These are phyloP conservation scores for Primulina huaijiensis DNA, from an alignment of 257 asterid genomes.

Conservation along the genomic window DNA sequence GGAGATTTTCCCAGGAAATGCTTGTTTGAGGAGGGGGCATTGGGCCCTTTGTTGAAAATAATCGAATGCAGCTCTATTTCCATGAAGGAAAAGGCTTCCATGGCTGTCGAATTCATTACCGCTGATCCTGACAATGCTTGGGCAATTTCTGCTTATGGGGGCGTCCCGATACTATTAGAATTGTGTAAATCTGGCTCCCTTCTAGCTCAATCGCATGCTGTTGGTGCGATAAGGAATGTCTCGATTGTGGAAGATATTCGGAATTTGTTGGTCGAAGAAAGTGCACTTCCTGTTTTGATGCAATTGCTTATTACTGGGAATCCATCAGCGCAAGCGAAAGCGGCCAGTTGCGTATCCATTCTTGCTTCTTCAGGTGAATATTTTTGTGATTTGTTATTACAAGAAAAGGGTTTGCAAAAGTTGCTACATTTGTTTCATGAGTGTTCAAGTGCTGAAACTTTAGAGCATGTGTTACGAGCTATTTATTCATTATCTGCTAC, in stretches of 20 bases:
- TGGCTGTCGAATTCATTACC: slow-evolving; percentile 78
- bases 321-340: slow-evolving; percentile 58
- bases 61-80: slow-evolving; percentile 59
- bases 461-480: slow-evolving; percentile 74
- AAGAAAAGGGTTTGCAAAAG: slow-evolving; percentile 62
- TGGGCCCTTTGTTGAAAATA: slow-evolving; percentile 74
- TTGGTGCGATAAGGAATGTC: slow-evolving; percentile 70
- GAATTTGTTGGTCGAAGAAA: slow-evolving; percentile 69
- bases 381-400: slow-evolving; percentile 48
- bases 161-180: slow-evolving; percentile 59
- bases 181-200: slow-evolving; percentile 73
- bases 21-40: slow-evolving; percentile 82
- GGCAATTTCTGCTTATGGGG: slow-evolving; percentile 89
- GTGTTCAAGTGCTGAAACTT: slow-evolving; percentile 54
- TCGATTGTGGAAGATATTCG: slow-evolving; percentile 66
- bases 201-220: slow-evolving; percentile 64
- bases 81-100: slow-evolving; percentile 71
- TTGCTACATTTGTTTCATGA: slow-evolving; percentile 60
- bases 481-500: slow-evolving; percentile 68
- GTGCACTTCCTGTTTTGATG: slow-evolving; percentile 62
- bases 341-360: slow-evolving; percentile 68
- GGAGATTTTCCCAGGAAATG: slow-evolving; percentile 60
- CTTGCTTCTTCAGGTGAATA: slow-evolving; percentile 70
- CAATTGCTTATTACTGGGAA: slow-evolving; percentile 64
- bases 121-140: slow-evolving; percentile 77